Evolutionary conservation across 768 basidiomycete species (phyloP).

Genomic region (Coprinopsis marcescibilis): DNA sequence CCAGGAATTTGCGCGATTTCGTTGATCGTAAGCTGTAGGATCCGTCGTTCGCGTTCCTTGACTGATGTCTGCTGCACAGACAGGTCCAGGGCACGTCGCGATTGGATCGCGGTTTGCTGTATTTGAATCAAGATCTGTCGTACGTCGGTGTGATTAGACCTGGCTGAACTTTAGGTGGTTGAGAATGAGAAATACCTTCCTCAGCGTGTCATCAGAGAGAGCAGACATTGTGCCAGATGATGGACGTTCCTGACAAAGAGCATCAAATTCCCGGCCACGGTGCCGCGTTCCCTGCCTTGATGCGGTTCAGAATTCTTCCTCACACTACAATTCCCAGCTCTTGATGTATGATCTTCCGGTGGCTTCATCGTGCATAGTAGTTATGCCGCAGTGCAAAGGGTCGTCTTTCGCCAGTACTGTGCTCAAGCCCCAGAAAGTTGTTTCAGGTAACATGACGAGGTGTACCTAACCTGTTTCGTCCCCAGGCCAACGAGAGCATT

Average conservation of each 20-base stretch:
- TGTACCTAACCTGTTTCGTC: too few relatives aligned
- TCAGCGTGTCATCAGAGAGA: slow-evolving; percentile 75
- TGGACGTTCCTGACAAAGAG: background rate
- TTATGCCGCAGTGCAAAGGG: too few relatives aligned
- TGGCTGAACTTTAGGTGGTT: slow-evolving; percentile 2
- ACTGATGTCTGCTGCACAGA: slow-evolving; percentile 68
- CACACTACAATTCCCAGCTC: too few relatives aligned
- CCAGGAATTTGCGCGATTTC: slow-evolving; percentile 70
- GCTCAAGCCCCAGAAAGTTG: too few relatives aligned
- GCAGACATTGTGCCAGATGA: slow-evolving; percentile 37
- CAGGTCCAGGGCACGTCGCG: slow-evolving; percentile 70
- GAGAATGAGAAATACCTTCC: slow-evolving; percentile 47
- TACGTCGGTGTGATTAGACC: background rate
- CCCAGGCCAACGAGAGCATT: too few relatives aligned
- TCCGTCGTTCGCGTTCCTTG: slow-evolving; percentile 87
- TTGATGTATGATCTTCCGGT: too few relatives aligned
- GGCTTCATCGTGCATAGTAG: too few relatives aligned
- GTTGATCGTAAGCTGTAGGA: slow-evolving; percentile 82
- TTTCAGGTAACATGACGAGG: too few relatives aligned
- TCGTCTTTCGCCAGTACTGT: too few relatives aligned
- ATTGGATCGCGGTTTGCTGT: slow-evolving; percentile 83
- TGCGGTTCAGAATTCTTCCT: too few relatives aligned
- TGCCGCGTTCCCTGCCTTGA: too few relatives aligned
- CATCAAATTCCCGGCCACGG: background rate
- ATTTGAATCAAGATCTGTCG: slow-evolving; percentile 86